Base-by-base conservation (phyloP, 179 eudicot genomes). In the Vitellaria paradoxa region DNA sequence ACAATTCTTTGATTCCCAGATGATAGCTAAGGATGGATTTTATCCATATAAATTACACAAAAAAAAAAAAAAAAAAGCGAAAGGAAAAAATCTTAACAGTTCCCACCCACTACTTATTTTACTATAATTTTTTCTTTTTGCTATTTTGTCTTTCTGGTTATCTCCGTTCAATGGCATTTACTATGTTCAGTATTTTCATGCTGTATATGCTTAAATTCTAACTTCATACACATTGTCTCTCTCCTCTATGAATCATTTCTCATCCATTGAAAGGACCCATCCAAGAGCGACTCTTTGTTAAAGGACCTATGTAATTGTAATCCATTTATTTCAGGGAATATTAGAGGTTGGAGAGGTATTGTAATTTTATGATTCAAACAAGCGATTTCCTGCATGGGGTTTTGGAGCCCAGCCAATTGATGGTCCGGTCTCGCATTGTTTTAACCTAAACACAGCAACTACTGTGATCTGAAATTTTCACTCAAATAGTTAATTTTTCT, bases 401-500 rank as follows among this genome's bases (percentile, higher is more conserved):
- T 96, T 96, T 79, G 99, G 99, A 77, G 99, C 99, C 47, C 97
- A 97, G 70, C 99, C 99, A 56, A 94, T 96, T 65, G 98, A 96
- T 86, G 98, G 98, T 65, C 98, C 98, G 11, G 97, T 96, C 65
- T 96, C 98, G 75, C 99, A 96, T 83, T 96, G 98, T 82, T 96
- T 96, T 75, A 96, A 96, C 89, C 86, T 96, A 80, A 96, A 96
- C 81, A 98, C 91, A 91, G 81, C 78, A 92, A 59, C 61, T 85
- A 94, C 80, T 91, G 94, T 80, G 97, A 96, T 97, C 98, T 94
- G 65, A 50, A 83, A 73, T 61, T 74, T 46, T 73, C 52, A 42
- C 61, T 40, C 59, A 45, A 37, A 26, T 5, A 9, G 49, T 49
- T 18, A 30, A 4, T 52, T 10, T 53, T 66, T 76, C 64, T 30